Evolutionary conservation across 768 basidiomycete species (phyloP), one percentile per base, ranked within the genome.

Genomic region (Boletus insuetus): DNA sequence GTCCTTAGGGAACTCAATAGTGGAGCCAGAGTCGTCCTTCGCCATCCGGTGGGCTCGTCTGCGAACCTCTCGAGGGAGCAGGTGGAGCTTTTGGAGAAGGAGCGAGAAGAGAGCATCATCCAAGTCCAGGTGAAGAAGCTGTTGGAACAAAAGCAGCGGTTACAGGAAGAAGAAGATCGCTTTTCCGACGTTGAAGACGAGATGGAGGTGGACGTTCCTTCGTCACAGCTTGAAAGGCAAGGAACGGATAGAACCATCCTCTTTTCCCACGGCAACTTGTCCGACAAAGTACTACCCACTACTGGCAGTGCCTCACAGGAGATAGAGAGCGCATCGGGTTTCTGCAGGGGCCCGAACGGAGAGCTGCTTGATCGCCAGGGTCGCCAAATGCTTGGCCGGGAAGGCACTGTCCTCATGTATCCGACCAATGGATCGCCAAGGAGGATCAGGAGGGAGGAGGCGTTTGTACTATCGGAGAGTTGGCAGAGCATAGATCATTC

Each of bases 1-100:
- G 56, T 60, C 2, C 57, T 65, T 11, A 53, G 49, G 12, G 59
- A 59, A 9, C 46, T 58, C 14, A 55, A 60, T n/a, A 60, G 60
- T 3, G 52, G 41, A 3, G 34, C 35, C 32, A 52, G 71, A 24
- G 42, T 70, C 1, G 49, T 71, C 45, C 51, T 64, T 40, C 56
- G 46, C 19, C 69, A 64, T 16, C 58, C 68, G 3, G 20, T 63
- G 1, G 69, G 64, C 13, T 59, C 62, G 0, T 32, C 39, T 1
- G 55, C 63, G 14, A 70, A 73, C 26, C 51, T 69, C 17, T 67
- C 68, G 13, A 49, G 66, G 34, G 50, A 57, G 4, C 71, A 71
- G 22, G 61, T 71, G 0, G 64, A 65, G 13, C 47, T 17, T 5
- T 19, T 67, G 38, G 54, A 66, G 40, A 49, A 45, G 7, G 56